These are phyloP conservation scores for Candolleomyces aberdarensis DNA, from an alignment of 768 basidiomycete species.

Conservation along the genomic window DNA sequence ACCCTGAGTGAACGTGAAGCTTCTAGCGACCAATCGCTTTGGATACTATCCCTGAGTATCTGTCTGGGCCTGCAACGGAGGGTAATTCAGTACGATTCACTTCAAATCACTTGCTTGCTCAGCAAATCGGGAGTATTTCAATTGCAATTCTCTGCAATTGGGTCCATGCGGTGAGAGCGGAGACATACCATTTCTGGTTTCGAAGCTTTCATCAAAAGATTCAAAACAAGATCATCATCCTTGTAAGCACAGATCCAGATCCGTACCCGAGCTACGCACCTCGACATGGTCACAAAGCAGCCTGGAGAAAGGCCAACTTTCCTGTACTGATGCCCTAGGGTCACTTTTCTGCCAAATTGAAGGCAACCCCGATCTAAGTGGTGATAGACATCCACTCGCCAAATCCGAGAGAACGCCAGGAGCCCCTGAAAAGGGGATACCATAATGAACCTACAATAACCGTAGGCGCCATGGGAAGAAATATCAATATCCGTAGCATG, in stretches of 20 bases:
- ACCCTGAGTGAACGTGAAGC: no score
- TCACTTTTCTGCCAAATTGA: no score
- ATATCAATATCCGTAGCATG: background rate
- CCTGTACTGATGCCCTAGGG: no score
- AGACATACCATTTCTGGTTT: constrained; percentile 6
- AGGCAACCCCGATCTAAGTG: background rate
- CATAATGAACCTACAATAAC: constrained; percentile 1
- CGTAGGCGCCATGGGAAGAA: constrained; percentile 6
- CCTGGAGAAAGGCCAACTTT: no score
- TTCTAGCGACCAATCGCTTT: no score
- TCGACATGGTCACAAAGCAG: no score
- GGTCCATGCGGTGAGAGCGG: constrained; percentile 11
- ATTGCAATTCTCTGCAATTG: background rate
- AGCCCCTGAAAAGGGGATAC: constrained; percentile 1
- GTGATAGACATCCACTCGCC: background rate
- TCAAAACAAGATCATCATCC: background rate
- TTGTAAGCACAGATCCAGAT: background rate
- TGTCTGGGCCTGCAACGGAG: no score
- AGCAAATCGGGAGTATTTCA: background rate
- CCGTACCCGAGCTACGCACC: background rate
- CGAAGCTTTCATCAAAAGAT: constrained; percentile 2
- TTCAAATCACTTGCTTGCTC: background rate
- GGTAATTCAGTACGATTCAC: background rate
- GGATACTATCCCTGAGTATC: no score
- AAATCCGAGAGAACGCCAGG: background rate